A percentile compares a stretch with the other conserved stretches of the same genome.
These are phyloP conservation scores for Pythium biforme DNA, from an alignment of 352 stramenopile species.

Conservation along the genomic window DNA sequence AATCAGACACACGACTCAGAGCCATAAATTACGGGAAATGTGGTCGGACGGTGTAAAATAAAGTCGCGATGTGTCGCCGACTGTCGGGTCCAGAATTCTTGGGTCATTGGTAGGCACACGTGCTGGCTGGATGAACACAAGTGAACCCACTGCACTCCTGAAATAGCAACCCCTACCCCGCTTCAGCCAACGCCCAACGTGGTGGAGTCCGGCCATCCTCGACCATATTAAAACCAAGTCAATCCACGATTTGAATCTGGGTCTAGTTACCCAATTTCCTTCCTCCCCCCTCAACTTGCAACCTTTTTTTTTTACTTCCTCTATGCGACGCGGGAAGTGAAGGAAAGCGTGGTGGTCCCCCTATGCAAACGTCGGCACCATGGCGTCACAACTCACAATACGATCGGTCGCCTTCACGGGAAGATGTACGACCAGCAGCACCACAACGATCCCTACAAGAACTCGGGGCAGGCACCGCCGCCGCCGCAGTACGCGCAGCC, in stretches of 20 bases:
- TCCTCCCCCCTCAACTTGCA: neutral
- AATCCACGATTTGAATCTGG: neutral
- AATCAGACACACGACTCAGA: neutral
- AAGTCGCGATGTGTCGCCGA: no score
- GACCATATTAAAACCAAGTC: neutral
- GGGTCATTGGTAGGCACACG: no score
- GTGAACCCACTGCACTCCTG: conserved; percentile 5
- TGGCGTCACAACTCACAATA: neutral
- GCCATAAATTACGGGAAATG: neutral
- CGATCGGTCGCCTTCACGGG: neutral
- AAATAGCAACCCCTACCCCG: neutral
- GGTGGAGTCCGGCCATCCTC: neutral
- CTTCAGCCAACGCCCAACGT: neutral
- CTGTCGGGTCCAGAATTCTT: no score
- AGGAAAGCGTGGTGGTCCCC: neutral
- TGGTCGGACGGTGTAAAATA: neutral
- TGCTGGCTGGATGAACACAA: neutral
- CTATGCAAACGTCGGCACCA: neutral
- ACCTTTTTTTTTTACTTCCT: neutral
- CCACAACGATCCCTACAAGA: conserved; percentile 35
- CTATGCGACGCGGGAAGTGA: neutral
- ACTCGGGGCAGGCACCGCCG: conserved; percentile 15
- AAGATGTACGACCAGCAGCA: conserved; percentile 38
- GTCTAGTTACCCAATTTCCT: neutral
- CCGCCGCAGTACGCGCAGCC: conserved; percentile 18